phyloP scores from a whole-genome alignment of 2,329 filamentous ascomycete species.

The Sclerotinia trifoliorum region DNA sequence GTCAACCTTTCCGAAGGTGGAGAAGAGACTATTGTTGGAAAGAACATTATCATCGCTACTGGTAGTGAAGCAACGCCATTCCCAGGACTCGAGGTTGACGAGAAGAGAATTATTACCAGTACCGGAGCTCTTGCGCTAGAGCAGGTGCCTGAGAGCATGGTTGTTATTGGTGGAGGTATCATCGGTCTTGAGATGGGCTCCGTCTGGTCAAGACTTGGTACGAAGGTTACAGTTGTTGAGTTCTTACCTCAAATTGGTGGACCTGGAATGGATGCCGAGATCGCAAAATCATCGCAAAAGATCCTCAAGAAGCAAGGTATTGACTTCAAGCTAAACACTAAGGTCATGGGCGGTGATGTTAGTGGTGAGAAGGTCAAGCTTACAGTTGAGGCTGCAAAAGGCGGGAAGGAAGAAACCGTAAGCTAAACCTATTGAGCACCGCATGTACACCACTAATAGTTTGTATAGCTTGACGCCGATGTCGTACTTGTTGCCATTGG shows the following conservation, averaged over 20 bases:
- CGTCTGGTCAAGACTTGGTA: constrained; percentile 91
- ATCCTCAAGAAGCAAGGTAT: constrained; percentile 94
- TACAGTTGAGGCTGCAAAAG: constrained; percentile 87
- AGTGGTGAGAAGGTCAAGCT: constrained; percentile 76
- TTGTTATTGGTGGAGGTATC: constrained; percentile 97
- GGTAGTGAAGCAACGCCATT: constrained; percentile 95
- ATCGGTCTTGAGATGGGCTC: constrained; percentile 98
- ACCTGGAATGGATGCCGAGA: constrained; percentile 93
- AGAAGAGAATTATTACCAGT: constrained; percentile 96
- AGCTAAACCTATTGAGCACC: constrained; percentile 41
- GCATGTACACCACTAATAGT: constrained; percentile 9
- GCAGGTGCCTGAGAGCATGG: constrained; percentile 92
- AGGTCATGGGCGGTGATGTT: constrained; percentile 84
- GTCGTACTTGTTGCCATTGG: constrained; percentile 97
- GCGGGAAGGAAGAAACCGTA: constrained; percentile 89
- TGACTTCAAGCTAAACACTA: constrained; percentile 97
- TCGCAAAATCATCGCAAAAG: constrained; percentile 89
- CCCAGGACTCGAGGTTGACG: constrained; percentile 91
- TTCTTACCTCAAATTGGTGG: constrained; percentile 95
- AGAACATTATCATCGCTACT: constrained; percentile 98
- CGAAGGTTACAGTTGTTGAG: constrained; percentile 96
- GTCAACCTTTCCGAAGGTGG: constrained; percentile 88
- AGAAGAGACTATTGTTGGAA: constrained; percentile 80
- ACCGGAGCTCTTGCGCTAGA: constrained; percentile 88
- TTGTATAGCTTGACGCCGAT: constrained; percentile 78